These are phyloP conservation scores for Monoraphidium neglectum DNA, from an alignment of 139 green algal species.

Conservation along the genomic window DNA sequence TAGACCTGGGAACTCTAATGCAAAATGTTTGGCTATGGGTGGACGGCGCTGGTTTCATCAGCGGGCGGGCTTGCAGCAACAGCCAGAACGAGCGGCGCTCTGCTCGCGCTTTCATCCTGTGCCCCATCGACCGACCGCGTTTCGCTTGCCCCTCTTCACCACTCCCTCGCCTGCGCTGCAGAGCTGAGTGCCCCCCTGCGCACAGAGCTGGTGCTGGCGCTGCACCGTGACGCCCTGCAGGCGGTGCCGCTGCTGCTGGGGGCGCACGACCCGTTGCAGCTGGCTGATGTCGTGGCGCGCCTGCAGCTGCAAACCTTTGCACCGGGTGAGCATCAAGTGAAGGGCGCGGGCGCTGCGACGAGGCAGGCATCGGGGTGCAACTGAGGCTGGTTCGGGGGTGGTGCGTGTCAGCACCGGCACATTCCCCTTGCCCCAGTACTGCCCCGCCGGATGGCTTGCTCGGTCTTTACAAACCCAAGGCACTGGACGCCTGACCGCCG, in stretches of 20 bases:
- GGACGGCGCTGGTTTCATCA: neutral
- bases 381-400: neutral
- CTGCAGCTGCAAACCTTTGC: conserved; percentile 23
- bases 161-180: neutral
- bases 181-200: conserved; percentile 12
- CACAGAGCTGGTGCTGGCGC: conserved; percentile 32
- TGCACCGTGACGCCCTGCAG: conserved; percentile 26
- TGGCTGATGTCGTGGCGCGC: conserved; percentile 6
- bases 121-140: neutral
- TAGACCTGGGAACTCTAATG: neutral
- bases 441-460: neutral
- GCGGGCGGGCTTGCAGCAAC: neutral
- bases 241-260: conserved; percentile 34
- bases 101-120: neutral
- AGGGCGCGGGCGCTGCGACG: neutral
- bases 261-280: conserved; percentile 12
- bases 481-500: neutral
- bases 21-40: neutral
- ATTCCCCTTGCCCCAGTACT: too few species aligned
- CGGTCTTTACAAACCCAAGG: neutral
- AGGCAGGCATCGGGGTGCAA: neutral
- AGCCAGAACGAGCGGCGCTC: neutral
- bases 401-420: too few species aligned
- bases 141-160: too few species aligned
- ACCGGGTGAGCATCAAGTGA: neutral